These are phyloP conservation scores for Trichoderma lentiforme DNA, from an alignment of 2,329 filamentous ascomycete genomes.

Conservation along the genomic window DNA sequence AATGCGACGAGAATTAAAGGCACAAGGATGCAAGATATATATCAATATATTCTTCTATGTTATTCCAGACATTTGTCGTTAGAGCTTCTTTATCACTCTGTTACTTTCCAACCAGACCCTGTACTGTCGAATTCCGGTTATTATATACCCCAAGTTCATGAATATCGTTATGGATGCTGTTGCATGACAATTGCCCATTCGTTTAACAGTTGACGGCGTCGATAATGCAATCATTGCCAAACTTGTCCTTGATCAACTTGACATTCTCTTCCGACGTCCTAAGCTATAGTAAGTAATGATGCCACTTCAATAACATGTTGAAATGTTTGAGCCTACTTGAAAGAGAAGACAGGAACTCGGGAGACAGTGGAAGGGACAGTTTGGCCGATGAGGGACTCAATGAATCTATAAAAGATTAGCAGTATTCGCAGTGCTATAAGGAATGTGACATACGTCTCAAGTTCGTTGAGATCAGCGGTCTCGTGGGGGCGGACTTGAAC, in stretches of 20 bases:
- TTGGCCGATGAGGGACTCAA: background rate
- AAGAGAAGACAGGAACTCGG: background rate
- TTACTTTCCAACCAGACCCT: background rate
- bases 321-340: background rate
- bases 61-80: background rate
- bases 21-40: background rate
- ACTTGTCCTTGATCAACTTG: background rate
- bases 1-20: background rate
- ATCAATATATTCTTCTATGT: background rate
- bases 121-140: background rate
- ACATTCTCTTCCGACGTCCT: conserved; percentile 5
- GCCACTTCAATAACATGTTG: too few species aligned
- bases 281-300: background rate
- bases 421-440: background rate
- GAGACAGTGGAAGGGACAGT: background rate
- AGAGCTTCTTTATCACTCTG: background rate
- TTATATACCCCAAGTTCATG: background rate
- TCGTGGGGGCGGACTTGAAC: background rate
- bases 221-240: background rate
- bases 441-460: background rate
- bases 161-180: background rate
- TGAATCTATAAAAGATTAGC: background rate
- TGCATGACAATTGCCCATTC: background rate
- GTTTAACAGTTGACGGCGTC: background rate
- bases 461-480: background rate